Evolutionary conservation across 2,329 filamentous ascomycete species (phyloP).

Genomic region (Colletotrichum siamense): DNA sequence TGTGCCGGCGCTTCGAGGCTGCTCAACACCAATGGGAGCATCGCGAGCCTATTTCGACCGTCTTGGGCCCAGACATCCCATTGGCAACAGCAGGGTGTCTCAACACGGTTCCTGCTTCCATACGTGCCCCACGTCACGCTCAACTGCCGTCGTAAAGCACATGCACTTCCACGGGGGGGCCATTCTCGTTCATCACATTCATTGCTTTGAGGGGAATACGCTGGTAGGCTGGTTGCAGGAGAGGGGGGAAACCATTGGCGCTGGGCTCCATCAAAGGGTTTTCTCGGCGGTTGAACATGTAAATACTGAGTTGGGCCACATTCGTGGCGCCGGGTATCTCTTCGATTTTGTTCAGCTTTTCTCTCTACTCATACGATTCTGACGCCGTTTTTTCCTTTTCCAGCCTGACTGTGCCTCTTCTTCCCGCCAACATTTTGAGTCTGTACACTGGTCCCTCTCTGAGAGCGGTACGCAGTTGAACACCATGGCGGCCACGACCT

Average conservation of each 20-base stretch:
- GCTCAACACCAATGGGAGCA: conserved; percentile 19
- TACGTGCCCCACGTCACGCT: not conserved
- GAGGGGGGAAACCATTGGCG: not conserved
- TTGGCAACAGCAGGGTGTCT: not conserved
- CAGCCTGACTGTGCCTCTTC: not conserved
- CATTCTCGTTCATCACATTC: not conserved
- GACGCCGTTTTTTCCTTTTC: not conserved
- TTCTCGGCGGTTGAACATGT: conserved; percentile 8
- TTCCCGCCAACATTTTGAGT: not conserved
- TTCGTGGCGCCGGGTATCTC: conserved; percentile 22
- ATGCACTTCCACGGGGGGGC: not conserved
- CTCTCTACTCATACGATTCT: conserved; percentile 21
- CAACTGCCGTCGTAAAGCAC: conserved; percentile 5
- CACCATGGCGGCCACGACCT: conserved; percentile 46
- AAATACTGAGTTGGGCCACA: conserved; percentile 23
- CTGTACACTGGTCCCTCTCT: not conserved
- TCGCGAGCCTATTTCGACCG: conserved; percentile 10
- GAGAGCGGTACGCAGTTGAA: not conserved
- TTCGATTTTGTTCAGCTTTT: conserved; percentile 19
- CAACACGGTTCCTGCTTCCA: conserved; percentile 11
- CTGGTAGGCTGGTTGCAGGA: not conserved
- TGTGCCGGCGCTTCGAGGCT: conserved; percentile 23
- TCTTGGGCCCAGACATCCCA: not conserved
- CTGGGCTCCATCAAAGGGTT: not conserved
- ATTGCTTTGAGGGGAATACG: not conserved